Evolutionary conservation across 1,139 yeast species (phyloP), one percentile per base, ranked within the genome.

Genomic region (Pichia sp.): DNA sequence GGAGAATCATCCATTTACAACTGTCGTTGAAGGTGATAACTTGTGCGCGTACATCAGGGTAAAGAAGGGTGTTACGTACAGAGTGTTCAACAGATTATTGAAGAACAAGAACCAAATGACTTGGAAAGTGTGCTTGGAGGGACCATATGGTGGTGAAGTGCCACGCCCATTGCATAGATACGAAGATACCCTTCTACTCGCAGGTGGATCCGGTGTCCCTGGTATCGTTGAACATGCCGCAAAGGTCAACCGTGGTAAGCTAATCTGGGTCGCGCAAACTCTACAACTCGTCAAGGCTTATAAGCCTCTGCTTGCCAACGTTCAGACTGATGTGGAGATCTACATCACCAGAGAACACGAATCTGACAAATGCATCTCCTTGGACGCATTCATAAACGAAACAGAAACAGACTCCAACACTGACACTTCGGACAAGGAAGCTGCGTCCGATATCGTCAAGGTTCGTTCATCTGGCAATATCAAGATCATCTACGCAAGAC

Each of bases 131-230:
- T 55, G 67, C 6, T 53, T 77, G 12, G 86, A 79, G 47, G 86
- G 86, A 0, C 84, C 86, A 0, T 79, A 78, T 49, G 81, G 85
- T 44, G 44, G 39, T 16, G 28, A 28, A 3, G 27, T 28, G 11
- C 24, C 30, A 0, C 13, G 29, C 3, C 32, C 27, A 50, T 53
- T 69, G 16, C 53, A 53, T 17, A 56, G 71, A 38, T 80, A 71
- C 52, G 77, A 74, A 35, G 70, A 68, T 36, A 61, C 68, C 3
- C 55, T 79, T 15, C 63, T 81, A 33, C 49, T 81, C 37, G 76
- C 80, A 2, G 83, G 87, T 43, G 88, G 88, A 30, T 74, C 77
- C 1, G 35, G 35, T 27, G 22, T 32, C 18, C 35, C 35, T 12
- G 30, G 31, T 22, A 22, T 32, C 14, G 14, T 32, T 3, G 35